These are phyloP conservation scores for Salvia sclarea DNA, from an alignment of 305 asterid species.

Conservation along the genomic window DNA sequence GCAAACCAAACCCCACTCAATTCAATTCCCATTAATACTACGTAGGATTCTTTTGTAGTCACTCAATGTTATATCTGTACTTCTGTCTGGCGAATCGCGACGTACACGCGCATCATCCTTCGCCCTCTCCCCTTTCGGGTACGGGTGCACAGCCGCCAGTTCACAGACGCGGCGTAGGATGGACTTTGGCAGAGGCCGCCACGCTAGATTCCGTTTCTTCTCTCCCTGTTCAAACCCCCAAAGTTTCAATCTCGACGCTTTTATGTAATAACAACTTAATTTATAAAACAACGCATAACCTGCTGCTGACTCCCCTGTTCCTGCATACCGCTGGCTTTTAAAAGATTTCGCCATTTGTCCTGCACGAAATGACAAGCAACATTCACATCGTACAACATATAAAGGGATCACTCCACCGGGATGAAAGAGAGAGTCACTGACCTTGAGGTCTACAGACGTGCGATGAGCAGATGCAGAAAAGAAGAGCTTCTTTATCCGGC, in stretches of 20 bases:
- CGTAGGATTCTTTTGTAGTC: conserved; percentile 51
- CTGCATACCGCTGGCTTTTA: conserved; percentile 74
- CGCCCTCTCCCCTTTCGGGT: conserved; percentile 61
- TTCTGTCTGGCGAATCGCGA: conserved; percentile 36
- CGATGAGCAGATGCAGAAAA: conserved; percentile 80
- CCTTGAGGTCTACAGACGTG: conserved; percentile 96
- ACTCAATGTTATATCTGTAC: conserved; percentile 48
- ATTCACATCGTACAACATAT: background rate
- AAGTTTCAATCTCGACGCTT: background rate
- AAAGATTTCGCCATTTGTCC: conserved; percentile 97
- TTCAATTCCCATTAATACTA: conserved; percentile 40
- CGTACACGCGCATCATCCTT: background rate
- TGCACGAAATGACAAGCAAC: conserved; percentile 37
- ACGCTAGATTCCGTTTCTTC: conserved; percentile 70
- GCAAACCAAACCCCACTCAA: background rate
- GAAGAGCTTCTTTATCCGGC: conserved; percentile 74
- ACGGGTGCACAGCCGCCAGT: conserved; percentile 67
- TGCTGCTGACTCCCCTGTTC: conserved; percentile 53
- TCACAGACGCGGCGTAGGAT: conserved; percentile 69
- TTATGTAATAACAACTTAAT: too few relatives aligned
- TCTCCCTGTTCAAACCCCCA: conserved; percentile 52
- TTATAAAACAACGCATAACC: conserved; percentile 43
- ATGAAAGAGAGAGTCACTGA: conserved; percentile 25
- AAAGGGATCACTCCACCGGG: background rate
- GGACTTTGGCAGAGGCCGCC: conserved; percentile 89